Base-by-base conservation (phyloP, 768 basidiomycete species). In the Boletus pseudopeckii region DNA sequence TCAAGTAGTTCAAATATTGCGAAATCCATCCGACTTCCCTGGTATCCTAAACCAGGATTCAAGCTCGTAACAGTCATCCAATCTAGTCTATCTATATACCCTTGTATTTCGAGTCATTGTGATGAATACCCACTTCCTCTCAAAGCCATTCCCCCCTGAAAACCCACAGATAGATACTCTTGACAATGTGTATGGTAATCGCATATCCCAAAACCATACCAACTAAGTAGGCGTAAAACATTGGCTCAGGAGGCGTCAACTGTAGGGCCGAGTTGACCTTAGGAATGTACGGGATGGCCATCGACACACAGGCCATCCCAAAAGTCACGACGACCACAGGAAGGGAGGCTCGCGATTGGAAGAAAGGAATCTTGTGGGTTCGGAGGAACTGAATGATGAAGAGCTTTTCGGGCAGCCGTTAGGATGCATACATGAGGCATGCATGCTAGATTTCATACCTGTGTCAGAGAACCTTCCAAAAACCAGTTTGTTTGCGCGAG, bases 401-500 rank as follows among this genome's bases (percentile, higher is more conserved):
- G 37, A 69, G 63, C 68, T 69, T 48, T 58, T 44, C 13, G 39
- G 22, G 11, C 17, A 33, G 28, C 5, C 11, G n/a, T 62, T 14
- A 59, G 41, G 8, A 39, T 28, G 11, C 4, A 22, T 11, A 10
- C 30, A 20, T 18, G 10, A 15, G 5, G 11, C 4, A 26, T 26
- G 24, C 24, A 43, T 13, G 9, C 8, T 11, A 13, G n/a, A 26
- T 39, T n/a, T 24, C 54, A 42, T 59, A 72, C 72, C 64, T 73
- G 71, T 5, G 71, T 72, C 45, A 72, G 40, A 36, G 72, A 69
- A 13, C 71, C 72, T 50, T 72, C 71, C 34, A 72, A 60, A 50
- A 72, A 72, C 71, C 71, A 72, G 52, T 72, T 59, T 15, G 72
- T 71, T 49, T 73, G 72, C 14, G 72, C 71, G 3, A 61, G 69